Base-by-base conservation (phyloP, 495 filamentous ascomycete genomes). In the Xylaria grammica region DNA sequence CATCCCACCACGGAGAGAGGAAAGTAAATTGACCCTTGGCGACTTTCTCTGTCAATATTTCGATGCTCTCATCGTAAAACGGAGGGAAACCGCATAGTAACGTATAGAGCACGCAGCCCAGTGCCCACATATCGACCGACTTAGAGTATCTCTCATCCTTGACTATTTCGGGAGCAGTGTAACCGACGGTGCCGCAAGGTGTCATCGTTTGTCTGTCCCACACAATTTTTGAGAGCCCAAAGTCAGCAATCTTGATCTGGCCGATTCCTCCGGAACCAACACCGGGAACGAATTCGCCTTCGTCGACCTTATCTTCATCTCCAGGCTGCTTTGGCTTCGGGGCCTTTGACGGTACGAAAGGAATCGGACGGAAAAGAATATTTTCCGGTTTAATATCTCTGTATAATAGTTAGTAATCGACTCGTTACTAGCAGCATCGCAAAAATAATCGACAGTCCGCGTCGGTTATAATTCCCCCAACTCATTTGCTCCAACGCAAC, bases 181-280 rank as follows among this genome's bases (percentile, higher is more conserved):
- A 99, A 32, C 95, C 95, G 59, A 98, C 95, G 3, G 95, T 99
- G 34, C 95, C 95, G 76, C 95, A 99, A 22, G 95, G 95, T 2
- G 95, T 99, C 93, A 97, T 97, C n/a, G 95, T 99, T 72, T 96
- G 91, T 60, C 86, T 93, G 70, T 99, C 96, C 95, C 95, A 99
- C 10, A 99, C 92, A 59, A 99, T 89, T 78, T 99, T 99, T 48
- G 94, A 97, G 10, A 99, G 80, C 60, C 95, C 95, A 74, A 99
- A 99, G 74, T 99, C 95, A 65, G 95, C 95, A 73, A 99, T 94
- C 82, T 98, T 98, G 80, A 99, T 96, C 61, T 80, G 81, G 29
- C 95, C 95, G 67, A 99, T 99, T 30, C 94, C 96, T 61, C 95
- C 95, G n/a, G 91, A 81, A 26, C 95, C 95, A 44, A 90, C 77